Base-by-base conservation (phyloP, 805 yeast species). In the Groenewaldozyma tartarivorans region DNA sequence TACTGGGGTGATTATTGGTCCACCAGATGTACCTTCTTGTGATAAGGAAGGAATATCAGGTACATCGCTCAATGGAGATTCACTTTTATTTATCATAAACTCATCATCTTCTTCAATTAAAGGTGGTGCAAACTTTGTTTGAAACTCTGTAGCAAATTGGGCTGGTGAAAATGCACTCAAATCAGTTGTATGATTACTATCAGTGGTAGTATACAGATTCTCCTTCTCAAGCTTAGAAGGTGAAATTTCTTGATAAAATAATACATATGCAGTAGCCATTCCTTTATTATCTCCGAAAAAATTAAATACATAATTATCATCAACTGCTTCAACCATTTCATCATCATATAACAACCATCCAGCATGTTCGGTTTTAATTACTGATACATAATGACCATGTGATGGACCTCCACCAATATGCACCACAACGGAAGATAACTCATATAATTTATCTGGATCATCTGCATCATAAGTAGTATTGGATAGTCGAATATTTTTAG, bases 351-450 rank as follows among this genome's bases (percentile, higher is more conserved):
- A 63, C 22, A 92, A 63, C 98, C 98, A 92, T 0, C 95, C 88
- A 32, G 75, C 74, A 18, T 72, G 68, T 40, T 74, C 77, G 4
- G 87, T 80, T 55, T 86, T 86, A 45, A 92, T 81, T 4, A 92
- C 65, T 0, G 95, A 73, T 6, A 92, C 90, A 58, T 92, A 92
- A 58, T 92, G 98, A 0, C 98, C 98, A 62, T 88, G 96, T 65
- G 86, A 87, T 1, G 97, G 96, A 0, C 97, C 96, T 3, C 96
- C 94, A 4, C 98, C 98, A 50, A 92, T 78, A 56, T 92, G 98
- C 7, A 92, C 87, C 9, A 92, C 92, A 33, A 90, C 79, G 0
- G 90, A 85, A 47, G 77, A 81, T 38, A 92, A 63, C 52, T 88
- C 95, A 54, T 87, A 92, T 16, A 79, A 67, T 51, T 74, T 75